Evolutionary conservation across 306 rosid species (phyloP).

Genomic region (Senna siamea): DNA sequence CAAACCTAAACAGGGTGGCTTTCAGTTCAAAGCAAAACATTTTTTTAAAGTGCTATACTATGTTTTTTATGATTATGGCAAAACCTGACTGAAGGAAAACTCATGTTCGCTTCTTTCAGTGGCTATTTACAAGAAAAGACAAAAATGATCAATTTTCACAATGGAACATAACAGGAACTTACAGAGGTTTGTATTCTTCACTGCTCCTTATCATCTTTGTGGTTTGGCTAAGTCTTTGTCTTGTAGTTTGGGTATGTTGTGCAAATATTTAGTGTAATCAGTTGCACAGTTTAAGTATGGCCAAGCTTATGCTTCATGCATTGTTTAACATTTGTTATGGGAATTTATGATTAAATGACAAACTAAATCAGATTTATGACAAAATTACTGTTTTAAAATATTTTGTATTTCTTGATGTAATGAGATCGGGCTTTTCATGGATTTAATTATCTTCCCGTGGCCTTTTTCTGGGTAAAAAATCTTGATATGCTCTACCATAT

Average conservation of each 20-base stretch:
- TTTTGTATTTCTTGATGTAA: slow-evolving; percentile 5
- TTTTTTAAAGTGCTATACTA: slow-evolving; percentile 13
- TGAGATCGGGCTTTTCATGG: background rate
- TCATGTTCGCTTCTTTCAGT: slow-evolving; percentile 59
- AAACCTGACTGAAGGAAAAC: slow-evolving; percentile 39
- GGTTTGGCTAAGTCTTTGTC: slow-evolving; percentile 17
- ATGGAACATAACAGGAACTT: slow-evolving; percentile 97
- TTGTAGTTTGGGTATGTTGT: slow-evolving; percentile 31
- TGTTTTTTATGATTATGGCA: slow-evolving; percentile 21
- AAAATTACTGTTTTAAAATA: background rate
- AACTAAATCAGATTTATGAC: slow-evolving; percentile 3
- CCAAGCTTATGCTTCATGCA: slow-evolving; percentile 28
- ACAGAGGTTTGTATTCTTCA: slow-evolving; percentile 69
- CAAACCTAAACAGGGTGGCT: background rate
- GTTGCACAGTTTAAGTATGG: slow-evolving; percentile 13
- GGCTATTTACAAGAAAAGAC: slow-evolving; percentile 71
- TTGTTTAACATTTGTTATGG: slow-evolving; percentile 11
- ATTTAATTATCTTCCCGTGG: background rate
- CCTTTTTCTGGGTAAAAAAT: background rate
- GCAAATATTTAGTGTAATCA: slow-evolving; percentile 8
- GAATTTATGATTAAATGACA: slow-evolving; percentile 14
- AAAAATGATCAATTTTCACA: slow-evolving; percentile 73
- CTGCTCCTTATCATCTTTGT: slow-evolving; percentile 12
- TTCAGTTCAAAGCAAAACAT: background rate
- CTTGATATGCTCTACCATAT: background rate